phyloP scores from a whole-genome alignment of 192 early-diverging fungal genomes.

The Gonapodya sp. region DNA sequence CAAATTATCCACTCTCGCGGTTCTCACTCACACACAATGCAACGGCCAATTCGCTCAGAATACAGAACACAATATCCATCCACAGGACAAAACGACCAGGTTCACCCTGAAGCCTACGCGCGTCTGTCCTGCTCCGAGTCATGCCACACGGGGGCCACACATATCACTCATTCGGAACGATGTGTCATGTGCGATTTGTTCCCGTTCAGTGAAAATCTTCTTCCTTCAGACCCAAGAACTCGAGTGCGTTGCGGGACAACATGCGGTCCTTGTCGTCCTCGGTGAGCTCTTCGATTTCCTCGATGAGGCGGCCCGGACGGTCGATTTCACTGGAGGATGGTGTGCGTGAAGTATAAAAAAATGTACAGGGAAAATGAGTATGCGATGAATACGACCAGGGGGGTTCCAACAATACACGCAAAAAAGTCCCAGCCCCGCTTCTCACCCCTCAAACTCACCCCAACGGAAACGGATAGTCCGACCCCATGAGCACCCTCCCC shows the following conservation, averaged over 20 bases:
- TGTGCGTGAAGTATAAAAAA: conserved; percentile 18
- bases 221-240: conserved; percentile 31
- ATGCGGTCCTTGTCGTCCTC: conserved; percentile 52
- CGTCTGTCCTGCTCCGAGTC: no score
- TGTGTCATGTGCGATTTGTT: background rate
- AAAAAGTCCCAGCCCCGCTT: background rate
- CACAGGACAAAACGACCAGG: background rate
- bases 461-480: conserved; percentile 36
- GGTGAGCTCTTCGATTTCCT: conserved; percentile 35
- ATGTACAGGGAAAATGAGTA: conserved; percentile 7
- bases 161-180: background rate
- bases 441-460: background rate
- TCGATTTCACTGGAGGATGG: conserved; percentile 46
- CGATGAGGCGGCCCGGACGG: conserved; percentile 50
- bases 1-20: no score
- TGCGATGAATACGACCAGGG: background rate
- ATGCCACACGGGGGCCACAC: no score
- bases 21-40: no score
- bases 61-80: background rate
- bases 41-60: no score
- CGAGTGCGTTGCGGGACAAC: conserved; percentile 42
- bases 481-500: conserved; percentile 46
- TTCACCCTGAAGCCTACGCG: background rate
- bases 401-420: background rate
- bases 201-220: conserved; percentile 9